A percentile compares a stretch with the other conserved stretches of the same genome.
phyloP scores from a whole-genome alignment of 352 stramenopile genomes.

The Globisporangium emineosum region DNA sequence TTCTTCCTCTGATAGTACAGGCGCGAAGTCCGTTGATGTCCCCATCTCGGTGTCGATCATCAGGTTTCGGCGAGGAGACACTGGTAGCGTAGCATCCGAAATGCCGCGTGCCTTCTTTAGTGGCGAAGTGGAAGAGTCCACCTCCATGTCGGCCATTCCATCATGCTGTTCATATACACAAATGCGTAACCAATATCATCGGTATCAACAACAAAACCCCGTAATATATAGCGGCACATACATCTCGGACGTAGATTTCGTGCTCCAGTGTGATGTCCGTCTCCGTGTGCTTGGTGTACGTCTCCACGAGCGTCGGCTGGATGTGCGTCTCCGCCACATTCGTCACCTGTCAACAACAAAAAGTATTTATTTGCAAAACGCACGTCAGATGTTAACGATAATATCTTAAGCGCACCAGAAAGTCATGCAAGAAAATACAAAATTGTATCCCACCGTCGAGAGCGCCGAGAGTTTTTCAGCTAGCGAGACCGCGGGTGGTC shows the following conservation, averaged over 20 bases:
- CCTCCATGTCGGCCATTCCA: constrained; percentile 35
- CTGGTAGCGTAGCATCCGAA: constrained; percentile 24
- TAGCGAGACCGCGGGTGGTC: constrained; percentile 42
- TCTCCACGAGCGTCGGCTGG: constrained; percentile 76
- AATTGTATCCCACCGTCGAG: constrained; percentile 46
- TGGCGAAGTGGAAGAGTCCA: constrained; percentile 34
- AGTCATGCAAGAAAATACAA: not conserved
- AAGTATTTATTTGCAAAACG: not conserved
- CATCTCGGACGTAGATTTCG: constrained; percentile 54
- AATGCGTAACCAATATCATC: too few relatives aligned
- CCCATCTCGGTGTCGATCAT: constrained; percentile 49
- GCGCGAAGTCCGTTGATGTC: constrained; percentile 19
- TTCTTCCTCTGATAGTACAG: constrained; percentile 49
- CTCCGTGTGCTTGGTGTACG: constrained; percentile 83
- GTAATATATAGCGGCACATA: not conserved
- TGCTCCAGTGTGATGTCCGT: constrained; percentile 82
- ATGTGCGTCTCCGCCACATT: constrained; percentile 81
- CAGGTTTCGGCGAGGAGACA: constrained; percentile 44
- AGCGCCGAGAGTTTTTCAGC: constrained; percentile 73
- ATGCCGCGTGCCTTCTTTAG: constrained; percentile 26
- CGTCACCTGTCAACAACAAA: constrained; percentile 27
- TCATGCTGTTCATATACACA: too few relatives aligned
- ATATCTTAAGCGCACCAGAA: not conserved
- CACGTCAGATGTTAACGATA: not conserved
- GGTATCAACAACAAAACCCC: too few relatives aligned